Evolutionary conservation across 2,329 filamentous ascomycete genomes (phyloP), one percentile per base, ranked within the genome.

Genomic region (Penicillium crustosum): DNA sequence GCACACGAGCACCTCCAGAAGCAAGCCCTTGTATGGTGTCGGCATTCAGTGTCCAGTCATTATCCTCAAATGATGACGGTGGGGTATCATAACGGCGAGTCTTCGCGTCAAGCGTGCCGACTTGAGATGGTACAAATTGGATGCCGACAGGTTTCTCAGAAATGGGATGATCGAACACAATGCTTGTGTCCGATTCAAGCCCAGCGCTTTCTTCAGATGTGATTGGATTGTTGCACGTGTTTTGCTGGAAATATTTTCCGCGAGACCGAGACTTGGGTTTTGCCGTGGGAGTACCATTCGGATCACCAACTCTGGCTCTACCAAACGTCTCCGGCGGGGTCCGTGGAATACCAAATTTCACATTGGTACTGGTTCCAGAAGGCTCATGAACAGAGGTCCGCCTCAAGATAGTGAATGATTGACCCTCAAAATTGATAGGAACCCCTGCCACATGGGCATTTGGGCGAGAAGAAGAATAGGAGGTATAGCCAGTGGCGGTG

Each of bases 21-120:
- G 35, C 60, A 8, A 62, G 41, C 10, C 45, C 56, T 45, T 65
- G 65, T 41, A 65, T 38, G 19, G 45, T 50, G 19, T 63, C 62
- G 10, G 66, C 45, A 36, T 55, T 55, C 23, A 66, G 52, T 23
- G 47, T 42, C n/a, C 60, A 61, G 2, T 68, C 65, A 21, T 35
- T 19, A 21, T 75, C 73, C 23, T 75, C 73, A 43, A 64, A 75
- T 41, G 73, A 75, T 2, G 73, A 75, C 8, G 72, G 71, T 0
- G 73, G 72, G 2, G 71, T 75, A 36, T 71, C 68, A 29, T 60
- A 57, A 21, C 45, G 49, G 9, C 57, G 55, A 44, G 35, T 41
- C 21, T 58, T 64, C 7, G 52, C 53, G 27, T 60, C 63, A 27
- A 51, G 25, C 47, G 59, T 57, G 41, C 66, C 62, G 17, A 73